Percentiles rank a stretch among this genome's conserved stretches.
Evolutionary conservation across 306 rosid species (phyloP).

Genomic region (Pyrus betulifolia): DNA sequence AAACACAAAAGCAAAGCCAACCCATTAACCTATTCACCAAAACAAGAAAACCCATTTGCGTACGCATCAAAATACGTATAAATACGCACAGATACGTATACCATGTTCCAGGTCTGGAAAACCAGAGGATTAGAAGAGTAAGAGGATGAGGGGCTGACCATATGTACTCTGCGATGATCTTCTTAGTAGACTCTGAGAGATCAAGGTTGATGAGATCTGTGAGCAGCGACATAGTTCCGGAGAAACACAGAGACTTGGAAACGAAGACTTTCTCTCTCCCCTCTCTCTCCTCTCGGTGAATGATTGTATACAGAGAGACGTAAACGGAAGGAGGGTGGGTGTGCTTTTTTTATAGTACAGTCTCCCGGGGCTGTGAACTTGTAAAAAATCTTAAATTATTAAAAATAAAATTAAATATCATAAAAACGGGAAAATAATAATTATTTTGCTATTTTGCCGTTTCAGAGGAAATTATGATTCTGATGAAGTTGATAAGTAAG

Average conservation of each 20-base stretch:
- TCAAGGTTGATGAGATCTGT: slow-evolving; percentile 39
- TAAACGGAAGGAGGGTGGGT: background rate
- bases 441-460: background rate
- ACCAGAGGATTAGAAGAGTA: background rate
- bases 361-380: background rate
- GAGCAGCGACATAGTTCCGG: slow-evolving; percentile 23
- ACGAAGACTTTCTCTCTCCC: background rate
- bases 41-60: background rate
- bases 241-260: background rate
- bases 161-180: slow-evolving; percentile 45
- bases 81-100: background rate
- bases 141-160: slow-evolving; percentile 15
- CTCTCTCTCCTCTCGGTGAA: background rate
- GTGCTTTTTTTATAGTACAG: slow-evolving; percentile 9
- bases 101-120: background rate
- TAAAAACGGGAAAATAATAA: background rate
- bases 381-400: background rate
- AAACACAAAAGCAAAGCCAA: background rate
- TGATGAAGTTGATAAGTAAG: background rate
- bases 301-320: background rate
- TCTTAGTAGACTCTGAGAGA: slow-evolving; percentile 29
- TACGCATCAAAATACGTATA: background rate
- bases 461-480: background rate
- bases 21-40: background rate
- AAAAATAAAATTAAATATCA: too few relatives aligned